phyloP scores from a whole-genome alignment of 83 land plant species.

The Thuja plicata region DNA sequence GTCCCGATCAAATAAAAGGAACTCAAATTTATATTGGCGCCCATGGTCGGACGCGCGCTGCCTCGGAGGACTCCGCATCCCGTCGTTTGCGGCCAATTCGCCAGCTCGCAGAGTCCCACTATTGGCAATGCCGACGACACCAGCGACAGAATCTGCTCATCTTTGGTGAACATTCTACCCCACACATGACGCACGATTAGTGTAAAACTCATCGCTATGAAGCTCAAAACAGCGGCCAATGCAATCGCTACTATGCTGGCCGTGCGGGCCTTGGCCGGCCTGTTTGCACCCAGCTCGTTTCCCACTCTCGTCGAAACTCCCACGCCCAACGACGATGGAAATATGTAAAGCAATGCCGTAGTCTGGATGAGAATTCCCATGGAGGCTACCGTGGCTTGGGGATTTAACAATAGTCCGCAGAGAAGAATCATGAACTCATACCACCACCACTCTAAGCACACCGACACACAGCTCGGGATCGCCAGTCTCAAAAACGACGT shows the following conservation, averaged over 20 bases:
- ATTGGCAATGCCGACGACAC: conserved; percentile 46
- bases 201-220: conserved; percentile 34
- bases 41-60: neutral
- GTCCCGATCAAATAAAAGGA: conserved; percentile 36
- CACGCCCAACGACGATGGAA: conserved; percentile 55
- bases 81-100: conserved; percentile 54
- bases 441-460: conserved; percentile 83
- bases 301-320: conserved; percentile 65
- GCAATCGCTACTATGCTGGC: conserved; percentile 30
- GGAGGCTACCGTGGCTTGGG: conserved; percentile 46
- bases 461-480: conserved; percentile 59
- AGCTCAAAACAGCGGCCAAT: conserved; percentile 21
- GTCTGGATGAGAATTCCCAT: conserved; percentile 70
- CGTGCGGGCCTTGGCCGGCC: conserved; percentile 31
- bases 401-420: conserved; percentile 45
- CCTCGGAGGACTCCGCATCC: neutral
- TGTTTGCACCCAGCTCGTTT: conserved; percentile 56
- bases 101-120: conserved; percentile 64
- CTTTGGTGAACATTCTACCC: conserved; percentile 40
- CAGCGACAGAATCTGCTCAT: conserved; percentile 26
- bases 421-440: conserved; percentile 65
- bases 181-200: conserved; percentile 25
- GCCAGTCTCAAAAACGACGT: conserved; percentile 40
- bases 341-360: conserved; percentile 53
- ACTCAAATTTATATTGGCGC: neutral